Evolutionary conservation across 2,329 filamentous ascomycete genomes (phyloP), one percentile per base, ranked within the genome.

Genomic region (Sporothrix humicola): DNA sequence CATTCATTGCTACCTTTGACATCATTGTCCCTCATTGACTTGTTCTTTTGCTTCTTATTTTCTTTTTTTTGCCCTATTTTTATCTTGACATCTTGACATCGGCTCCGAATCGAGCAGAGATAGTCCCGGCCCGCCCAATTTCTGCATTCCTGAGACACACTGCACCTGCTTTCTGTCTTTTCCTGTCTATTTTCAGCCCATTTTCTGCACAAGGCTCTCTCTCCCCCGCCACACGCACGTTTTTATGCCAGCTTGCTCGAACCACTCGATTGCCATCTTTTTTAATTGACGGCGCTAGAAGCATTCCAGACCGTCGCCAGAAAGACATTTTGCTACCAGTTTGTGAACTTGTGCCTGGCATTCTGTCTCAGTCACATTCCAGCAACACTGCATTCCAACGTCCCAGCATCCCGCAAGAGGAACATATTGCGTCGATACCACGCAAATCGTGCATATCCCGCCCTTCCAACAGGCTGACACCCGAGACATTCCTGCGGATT

Each of bases 131-230:
- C 68, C 37, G 46, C 50, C 31, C 48, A 23, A 26, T 23, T 46
- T 58, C 68, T 70, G 54, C 69, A 71, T 71, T 71, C 69, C 69
- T 17, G 42, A 71, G 54, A 61, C 69, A 71, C 66, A 23, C 15
- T n/a, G 17, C 66, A 52, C 26, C 66, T 52, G 20, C 13, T 4
- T 52, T 5, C 48, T 17, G 2, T 7, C 48, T 17, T 12, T 17
- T 7, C 20, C 31, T 37, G 31, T n/a, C 6, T n/a, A 37, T 7
- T 13, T 7, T 26, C 2, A 31, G 23, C 13, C 37, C n/a, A 70
- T 9, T 12, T 17, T 20, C 15, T 2, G 6, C 31, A 56, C 66
- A 69, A 69, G 54, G 17, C 52, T 59, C 15, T 50, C 68, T 54
- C 26, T 26, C 69, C 69, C 17, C 69, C 17, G 69, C 69, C 69